Percentiles rank a stretch among this genome's conserved stretches.
These are phyloP conservation scores for Candida maltosa DNA, from an alignment of 805 yeast species.

Conservation along the genomic window DNA sequence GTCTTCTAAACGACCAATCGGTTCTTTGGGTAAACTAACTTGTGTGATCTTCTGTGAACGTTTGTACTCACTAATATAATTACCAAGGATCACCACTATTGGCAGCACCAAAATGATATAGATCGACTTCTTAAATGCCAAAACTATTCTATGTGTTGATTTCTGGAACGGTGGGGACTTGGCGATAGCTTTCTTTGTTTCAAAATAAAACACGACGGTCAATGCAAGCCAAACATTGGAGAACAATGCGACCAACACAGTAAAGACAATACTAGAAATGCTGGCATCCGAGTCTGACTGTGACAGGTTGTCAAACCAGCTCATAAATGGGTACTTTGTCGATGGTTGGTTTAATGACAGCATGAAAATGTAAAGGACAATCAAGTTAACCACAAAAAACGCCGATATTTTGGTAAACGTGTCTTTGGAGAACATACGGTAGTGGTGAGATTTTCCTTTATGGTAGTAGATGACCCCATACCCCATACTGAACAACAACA, in stretches of 20 bases:
- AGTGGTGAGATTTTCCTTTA: conserved; percentile 17
- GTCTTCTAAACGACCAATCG: neutral
- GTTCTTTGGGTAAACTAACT: too few species aligned
- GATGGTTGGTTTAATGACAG: neutral
- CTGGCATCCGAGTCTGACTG: conserved; percentile 1
- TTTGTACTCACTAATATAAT: too few species aligned
- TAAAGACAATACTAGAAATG: conserved; percentile 3
- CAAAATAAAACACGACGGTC: conserved; percentile 18
- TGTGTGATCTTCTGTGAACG: too few species aligned
- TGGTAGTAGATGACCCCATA: conserved; percentile 31
- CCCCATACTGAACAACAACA: conserved; percentile 31
- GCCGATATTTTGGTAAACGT: neutral
- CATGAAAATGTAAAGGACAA: neutral
- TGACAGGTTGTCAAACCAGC: too few species aligned
- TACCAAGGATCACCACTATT: conserved; percentile 7
- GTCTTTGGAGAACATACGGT: conserved; percentile 19
- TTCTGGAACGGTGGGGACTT: conserved; percentile 26
- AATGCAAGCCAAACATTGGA: conserved; percentile 13
- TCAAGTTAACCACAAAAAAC: conserved; percentile 4
- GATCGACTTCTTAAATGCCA: conserved; percentile 24
- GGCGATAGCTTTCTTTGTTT: conserved; percentile 23
- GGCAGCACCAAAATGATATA: conserved; percentile 25
- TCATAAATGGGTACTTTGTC: conserved; percentile 1
- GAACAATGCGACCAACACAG: conserved; percentile 4
- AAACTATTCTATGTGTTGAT: conserved; percentile 13